Evolutionary conservation across 1,139 yeast genomes (phyloP).

Genomic region (Sugiyamaella castrensis): DNA sequence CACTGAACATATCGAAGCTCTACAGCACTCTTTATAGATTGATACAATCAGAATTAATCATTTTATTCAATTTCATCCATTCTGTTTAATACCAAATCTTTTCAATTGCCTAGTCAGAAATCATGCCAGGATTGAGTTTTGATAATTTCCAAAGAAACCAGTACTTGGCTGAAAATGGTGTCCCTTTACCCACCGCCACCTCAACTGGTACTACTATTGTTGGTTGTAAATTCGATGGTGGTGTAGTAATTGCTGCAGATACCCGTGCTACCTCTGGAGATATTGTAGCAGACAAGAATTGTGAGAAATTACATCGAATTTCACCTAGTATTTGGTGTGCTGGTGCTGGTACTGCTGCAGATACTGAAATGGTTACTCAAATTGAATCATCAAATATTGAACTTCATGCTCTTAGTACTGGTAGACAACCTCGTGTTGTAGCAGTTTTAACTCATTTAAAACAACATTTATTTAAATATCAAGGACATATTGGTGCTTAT

Average conservation of each 20-base stretch:
- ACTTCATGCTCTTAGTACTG: constrained; percentile 77
- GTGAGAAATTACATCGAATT: constrained; percentile 90
- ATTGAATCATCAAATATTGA: constrained; percentile 87
- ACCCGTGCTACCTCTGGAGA: constrained; percentile 96
- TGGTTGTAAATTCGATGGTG: constrained; percentile 87
- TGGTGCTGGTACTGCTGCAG: constrained; percentile 99
- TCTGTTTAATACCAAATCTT: too few species aligned
- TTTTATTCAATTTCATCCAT: background rate
- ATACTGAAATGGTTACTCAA: constrained; percentile 95
- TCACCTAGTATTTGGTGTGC: constrained; percentile 98
- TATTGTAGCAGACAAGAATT: constrained; percentile 96
- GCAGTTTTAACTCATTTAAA: constrained; percentile 90
- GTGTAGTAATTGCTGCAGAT: constrained; percentile 97
- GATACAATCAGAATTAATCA: background rate
- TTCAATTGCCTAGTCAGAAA: constrained; percentile 2
- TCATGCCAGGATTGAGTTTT: constrained; percentile 87
- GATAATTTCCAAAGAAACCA: constrained; percentile 90
- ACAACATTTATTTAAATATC: constrained; percentile 93
- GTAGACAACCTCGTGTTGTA: constrained; percentile 87
- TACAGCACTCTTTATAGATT: too few species aligned
- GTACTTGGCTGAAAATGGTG: constrained; percentile 66
- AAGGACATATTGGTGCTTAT: constrained; percentile 96
- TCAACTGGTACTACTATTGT: constrained; percentile 99
- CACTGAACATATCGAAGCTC: too few species aligned
- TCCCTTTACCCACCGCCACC: constrained; percentile 79